Evolutionary conservation across 2,329 filamentous ascomycete genomes (phyloP).

Genomic region (Aspergillus sp.): DNA sequence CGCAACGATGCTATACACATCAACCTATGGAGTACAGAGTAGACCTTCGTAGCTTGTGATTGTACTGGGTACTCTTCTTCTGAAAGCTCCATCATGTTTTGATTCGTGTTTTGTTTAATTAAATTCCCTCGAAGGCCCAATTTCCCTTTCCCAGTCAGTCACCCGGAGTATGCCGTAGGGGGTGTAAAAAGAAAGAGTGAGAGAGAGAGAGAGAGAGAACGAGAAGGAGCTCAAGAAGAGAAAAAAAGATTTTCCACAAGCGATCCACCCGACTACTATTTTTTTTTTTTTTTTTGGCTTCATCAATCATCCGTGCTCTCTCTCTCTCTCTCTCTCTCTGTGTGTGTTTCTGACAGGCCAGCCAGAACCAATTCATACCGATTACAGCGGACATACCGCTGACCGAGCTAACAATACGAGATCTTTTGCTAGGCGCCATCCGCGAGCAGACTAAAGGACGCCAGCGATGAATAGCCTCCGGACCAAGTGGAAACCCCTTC

Average conservation of each 20-base stretch:
- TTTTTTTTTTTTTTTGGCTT: not conserved
- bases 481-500: constrained; percentile 32
- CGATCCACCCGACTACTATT: constrained; percentile 3
- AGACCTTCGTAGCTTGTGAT: not conserved
- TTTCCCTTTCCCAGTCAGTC: not conserved
- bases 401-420: constrained; percentile 10
- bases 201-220: not conserved
- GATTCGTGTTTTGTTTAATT: not conserved
- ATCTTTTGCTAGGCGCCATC: constrained; percentile 11
- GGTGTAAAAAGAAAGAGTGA: not conserved
- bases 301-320: not conserved
- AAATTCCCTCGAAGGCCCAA: not conserved
- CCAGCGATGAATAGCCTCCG: constrained; percentile 42
- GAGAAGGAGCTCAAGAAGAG: not conserved
- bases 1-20: not conserved
- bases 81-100: not conserved
- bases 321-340: not conserved
- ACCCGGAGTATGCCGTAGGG: not conserved
- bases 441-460: constrained; percentile 17
- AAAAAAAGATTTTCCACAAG: not conserved
- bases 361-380: not conserved
- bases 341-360: not conserved
- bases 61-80: not conserved
- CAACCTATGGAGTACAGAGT: too few relatives aligned
- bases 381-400: not conserved